Evolutionary conservation across 352 stramenopile genomes (phyloP).

Genomic region (Phytophthora ohioensis): DNA sequence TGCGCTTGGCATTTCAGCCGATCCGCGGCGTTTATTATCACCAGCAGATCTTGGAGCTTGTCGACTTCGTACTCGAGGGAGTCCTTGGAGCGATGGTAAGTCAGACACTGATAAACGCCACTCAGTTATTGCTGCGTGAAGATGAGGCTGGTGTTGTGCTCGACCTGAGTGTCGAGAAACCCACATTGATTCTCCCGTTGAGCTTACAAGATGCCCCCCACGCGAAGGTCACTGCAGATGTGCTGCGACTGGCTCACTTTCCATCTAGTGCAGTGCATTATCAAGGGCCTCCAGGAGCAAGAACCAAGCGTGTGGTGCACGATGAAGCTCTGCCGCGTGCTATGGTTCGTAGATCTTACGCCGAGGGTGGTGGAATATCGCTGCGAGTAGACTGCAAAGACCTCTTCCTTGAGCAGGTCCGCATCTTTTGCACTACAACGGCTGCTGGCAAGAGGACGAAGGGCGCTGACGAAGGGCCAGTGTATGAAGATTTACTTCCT

Average conservation of each 20-base stretch:
- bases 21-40: conserved; percentile 87
- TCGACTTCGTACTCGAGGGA: conserved; percentile 86
- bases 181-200: conserved; percentile 74
- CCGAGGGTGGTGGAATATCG: conserved; percentile 32
- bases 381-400: conserved; percentile 51
- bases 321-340: conserved; percentile 28
- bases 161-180: conserved; percentile 61
- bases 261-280: conserved; percentile 69
- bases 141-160: conserved; percentile 66
- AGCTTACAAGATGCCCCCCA: conserved; percentile 61
- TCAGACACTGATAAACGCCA: conserved; percentile 74
- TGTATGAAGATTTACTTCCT: conserved; percentile 51
- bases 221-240: conserved; percentile 64
- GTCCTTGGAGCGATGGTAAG: conserved; percentile 78
- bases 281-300: conserved; percentile 38
- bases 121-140: conserved; percentile 74
- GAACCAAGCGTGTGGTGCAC: conserved; percentile 44
- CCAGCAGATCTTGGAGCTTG: conserved; percentile 85
- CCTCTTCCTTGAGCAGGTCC: conserved; percentile 61
- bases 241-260: conserved; percentile 66
- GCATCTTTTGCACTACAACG: conserved; percentile 47
- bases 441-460: conserved; percentile 19
- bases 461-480: conserved; percentile 3
- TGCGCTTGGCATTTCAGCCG: conserved; percentile 66
- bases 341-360: conserved; percentile 18